phyloP scores from a whole-genome alignment of 2,329 filamentous ascomycete species.

The Penicillium sp. region DNA sequence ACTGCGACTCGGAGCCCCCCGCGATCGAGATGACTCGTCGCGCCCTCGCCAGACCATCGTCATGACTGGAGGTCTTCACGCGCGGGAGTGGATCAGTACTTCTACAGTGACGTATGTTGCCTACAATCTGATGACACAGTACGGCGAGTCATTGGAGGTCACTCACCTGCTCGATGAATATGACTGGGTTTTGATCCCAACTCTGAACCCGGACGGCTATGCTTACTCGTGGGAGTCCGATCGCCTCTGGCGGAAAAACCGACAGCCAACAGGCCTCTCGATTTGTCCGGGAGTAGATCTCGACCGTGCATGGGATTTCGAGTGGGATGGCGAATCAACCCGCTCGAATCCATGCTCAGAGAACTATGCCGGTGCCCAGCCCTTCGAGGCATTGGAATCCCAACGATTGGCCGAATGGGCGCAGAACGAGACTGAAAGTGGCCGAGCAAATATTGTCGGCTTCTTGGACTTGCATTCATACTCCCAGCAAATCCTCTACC shows the following conservation, averaged over 20 bases:
- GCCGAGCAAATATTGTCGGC: constrained; percentile 77
- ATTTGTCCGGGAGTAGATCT: constrained; percentile 90
- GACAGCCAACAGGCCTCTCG: constrained; percentile 75
- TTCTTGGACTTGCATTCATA: constrained; percentile 93
- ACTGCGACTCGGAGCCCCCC: constrained; percentile 71
- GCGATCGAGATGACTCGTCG: constrained; percentile 49
- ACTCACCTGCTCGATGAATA: constrained; percentile 81
- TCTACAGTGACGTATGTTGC: constrained; percentile 90
- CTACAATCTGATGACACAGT: constrained; percentile 83
- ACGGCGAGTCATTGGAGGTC: constrained; percentile 71
- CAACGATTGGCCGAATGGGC: constrained; percentile 79
- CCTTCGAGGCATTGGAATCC: constrained; percentile 84
- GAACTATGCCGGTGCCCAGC: constrained; percentile 79
- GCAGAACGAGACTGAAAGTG: constrained; percentile 71
- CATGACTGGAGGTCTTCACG: constrained; percentile 85
- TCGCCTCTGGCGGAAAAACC: constrained; percentile 92
- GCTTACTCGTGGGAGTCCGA: constrained; percentile 92
- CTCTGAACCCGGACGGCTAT: constrained; percentile 91
- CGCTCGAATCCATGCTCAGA: constrained; percentile 86
- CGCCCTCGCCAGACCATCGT: constrained; percentile 74
- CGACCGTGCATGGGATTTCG: constrained; percentile 82
- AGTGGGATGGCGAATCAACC: constrained; percentile 73
- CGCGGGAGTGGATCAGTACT: constrained; percentile 93
- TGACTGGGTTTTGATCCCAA: constrained; percentile 86
- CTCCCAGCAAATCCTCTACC: constrained; percentile 91